These are phyloP conservation scores for Cyberlindnera petersonii DNA, from an alignment of 805 yeast genomes.

Conservation along the genomic window DNA sequence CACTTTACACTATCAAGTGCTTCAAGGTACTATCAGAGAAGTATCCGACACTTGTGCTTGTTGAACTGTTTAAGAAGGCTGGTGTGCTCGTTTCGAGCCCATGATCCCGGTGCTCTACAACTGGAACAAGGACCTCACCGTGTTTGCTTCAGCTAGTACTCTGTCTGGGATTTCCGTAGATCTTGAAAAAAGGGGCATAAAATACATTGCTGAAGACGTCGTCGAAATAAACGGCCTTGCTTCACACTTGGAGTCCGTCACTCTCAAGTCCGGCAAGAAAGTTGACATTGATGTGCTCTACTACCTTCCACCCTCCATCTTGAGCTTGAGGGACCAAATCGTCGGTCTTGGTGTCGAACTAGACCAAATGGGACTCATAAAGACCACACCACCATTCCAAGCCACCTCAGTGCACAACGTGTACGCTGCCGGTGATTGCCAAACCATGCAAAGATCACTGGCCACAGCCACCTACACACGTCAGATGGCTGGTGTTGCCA, in stretches of 20 bases:
- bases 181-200: background rate
- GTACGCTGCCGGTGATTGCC: conserved; percentile 4
- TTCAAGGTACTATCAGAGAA: conserved; percentile 17
- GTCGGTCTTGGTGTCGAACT: conserved; percentile 7
- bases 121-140: conserved; percentile 14
- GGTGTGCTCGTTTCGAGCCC: conserved; percentile 8
- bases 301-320: background rate
- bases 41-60: conserved; percentile 19
- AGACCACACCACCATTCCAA: conserved; percentile 1
- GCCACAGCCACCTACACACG: background rate
- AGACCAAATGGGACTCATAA: conserved; percentile 3
- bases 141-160: conserved; percentile 4
- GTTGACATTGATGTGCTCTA: conserved; percentile 7
- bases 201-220: background rate
- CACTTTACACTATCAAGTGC: conserved; percentile 23
- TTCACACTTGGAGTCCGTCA: background rate
- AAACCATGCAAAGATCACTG: background rate
- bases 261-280: background rate
- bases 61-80: conserved; percentile 18
- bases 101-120: conserved; percentile 10
- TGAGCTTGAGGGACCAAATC: conserved; percentile 2
- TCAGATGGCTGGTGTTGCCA: background rate
- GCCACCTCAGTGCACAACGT: conserved; percentile 1
- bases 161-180: background rate
- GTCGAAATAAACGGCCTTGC: background rate